Evolutionary conservation across 164 flowering plant genomes (phyloP).

Genomic region (Vitis riparia): DNA sequence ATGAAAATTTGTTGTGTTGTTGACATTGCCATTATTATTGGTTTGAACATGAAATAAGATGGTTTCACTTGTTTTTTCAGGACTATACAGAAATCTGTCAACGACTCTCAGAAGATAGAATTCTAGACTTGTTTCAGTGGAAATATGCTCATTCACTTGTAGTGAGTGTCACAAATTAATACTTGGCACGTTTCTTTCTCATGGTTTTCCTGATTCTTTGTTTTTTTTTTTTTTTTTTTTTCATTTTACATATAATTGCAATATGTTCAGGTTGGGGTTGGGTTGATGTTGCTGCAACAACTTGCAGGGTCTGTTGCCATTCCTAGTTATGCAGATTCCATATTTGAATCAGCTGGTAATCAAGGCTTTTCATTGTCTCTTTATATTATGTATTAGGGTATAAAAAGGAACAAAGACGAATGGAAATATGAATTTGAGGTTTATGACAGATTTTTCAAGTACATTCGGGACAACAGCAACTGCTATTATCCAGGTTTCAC

Average conservation of each 20-base stretch:
- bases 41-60: too few relatives aligned
- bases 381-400: too few relatives aligned
- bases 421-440: too few relatives aligned
- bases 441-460: too few relatives aligned
- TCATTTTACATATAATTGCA: too few relatives aligned
- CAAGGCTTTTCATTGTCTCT: neutral
- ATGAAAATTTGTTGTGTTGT: neutral
- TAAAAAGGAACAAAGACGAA: too few relatives aligned
- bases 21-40: neutral
- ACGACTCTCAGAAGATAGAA: conserved; percentile 21
- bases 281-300: conserved; percentile 31
- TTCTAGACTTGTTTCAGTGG: conserved; percentile 52
- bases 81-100: conserved; percentile 40
- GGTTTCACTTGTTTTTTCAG: conserved; percentile 26
- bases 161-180: conserved; percentile 1
- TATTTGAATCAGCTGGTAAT: conserved; percentile 25
- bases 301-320: conserved; percentile 17
- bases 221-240: too few relatives aligned
- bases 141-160: conserved; percentile 39
- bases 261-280: conserved; percentile 26
- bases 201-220: too few relatives aligned
- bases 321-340: conserved; percentile 9
- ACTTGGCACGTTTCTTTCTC: neutral
- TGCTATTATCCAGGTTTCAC: too few relatives aligned
- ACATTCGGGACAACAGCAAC: too few relatives aligned